Evolutionary conservation across 2,329 filamentous ascomycete genomes (phyloP).

Genomic region (Xylariaceae sp.): DNA sequence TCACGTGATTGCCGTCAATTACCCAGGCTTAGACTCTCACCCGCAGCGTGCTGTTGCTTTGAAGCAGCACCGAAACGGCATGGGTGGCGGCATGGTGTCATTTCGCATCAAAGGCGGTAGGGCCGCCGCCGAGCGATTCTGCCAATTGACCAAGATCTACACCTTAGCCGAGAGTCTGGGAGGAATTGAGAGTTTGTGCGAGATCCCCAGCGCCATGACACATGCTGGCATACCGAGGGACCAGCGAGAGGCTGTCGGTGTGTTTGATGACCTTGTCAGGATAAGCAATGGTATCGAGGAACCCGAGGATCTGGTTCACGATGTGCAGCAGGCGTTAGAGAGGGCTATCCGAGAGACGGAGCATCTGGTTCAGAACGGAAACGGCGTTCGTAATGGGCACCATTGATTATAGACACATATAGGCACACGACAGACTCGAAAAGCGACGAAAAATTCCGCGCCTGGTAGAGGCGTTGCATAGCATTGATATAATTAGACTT

Average conservation of each 20-base stretch:
- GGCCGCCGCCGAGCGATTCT: slow-evolving; percentile 85
- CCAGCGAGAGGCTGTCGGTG: slow-evolving; percentile 86
- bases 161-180: slow-evolving; percentile 90
- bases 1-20: slow-evolving; percentile 87
- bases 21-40: slow-evolving; percentile 86
- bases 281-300: slow-evolving; percentile 96
- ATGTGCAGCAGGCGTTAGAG: slow-evolving; percentile 81
- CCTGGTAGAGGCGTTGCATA: too few species aligned
- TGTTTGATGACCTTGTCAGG: slow-evolving; percentile 91
- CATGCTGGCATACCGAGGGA: slow-evolving; percentile 92
- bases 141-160: slow-evolving; percentile 84
- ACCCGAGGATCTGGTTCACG: slow-evolving; percentile 74
- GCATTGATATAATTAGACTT: too few species aligned
- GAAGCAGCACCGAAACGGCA: slow-evolving; percentile 88
- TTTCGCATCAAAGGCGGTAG: slow-evolving; percentile 91
- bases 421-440: slow-evolving; percentile 1
- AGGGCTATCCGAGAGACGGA: slow-evolving; percentile 53
- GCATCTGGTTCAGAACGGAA: slow-evolving; percentile 12
- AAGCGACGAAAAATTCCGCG: not conserved
- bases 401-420: not conserved
- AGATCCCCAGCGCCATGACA: slow-evolving; percentile 94
- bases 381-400: slow-evolving; percentile 20
- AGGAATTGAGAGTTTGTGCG: slow-evolving; percentile 86
- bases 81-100: slow-evolving; percentile 96
- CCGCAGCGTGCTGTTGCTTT: slow-evolving; percentile 79